Evolutionary conservation across 306 rosid species (phyloP).

Genomic region (Clitoria ternatea): DNA sequence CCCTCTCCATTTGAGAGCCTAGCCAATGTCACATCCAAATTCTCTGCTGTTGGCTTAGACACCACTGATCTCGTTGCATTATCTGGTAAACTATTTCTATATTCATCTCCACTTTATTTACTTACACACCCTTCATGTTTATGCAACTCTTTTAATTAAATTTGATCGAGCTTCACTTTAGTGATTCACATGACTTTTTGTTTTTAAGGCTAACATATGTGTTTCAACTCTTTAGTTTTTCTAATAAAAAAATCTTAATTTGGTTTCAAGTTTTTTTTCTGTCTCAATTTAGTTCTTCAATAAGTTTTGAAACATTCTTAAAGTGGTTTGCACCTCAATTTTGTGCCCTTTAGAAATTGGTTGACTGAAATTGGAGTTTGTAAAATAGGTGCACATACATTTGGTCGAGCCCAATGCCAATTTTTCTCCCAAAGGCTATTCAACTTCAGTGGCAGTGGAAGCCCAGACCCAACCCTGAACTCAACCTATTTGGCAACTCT

Average conservation of each 20-base stretch:
- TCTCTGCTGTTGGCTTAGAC: conserved; percentile 49
- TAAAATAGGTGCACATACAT: conserved; percentile 59
- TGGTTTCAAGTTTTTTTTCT: background rate
- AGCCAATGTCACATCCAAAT: conserved; percentile 47
- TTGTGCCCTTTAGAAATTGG: too few relatives aligned
- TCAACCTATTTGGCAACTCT: conserved; percentile 47
- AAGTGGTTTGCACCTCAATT: too few relatives aligned
- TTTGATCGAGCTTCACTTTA: too few relatives aligned
- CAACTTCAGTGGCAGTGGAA: conserved; percentile 44
- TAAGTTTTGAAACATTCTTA: too few relatives aligned
- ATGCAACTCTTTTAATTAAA: too few relatives aligned
- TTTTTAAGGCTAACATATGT: too few relatives aligned
- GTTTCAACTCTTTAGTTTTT: too few relatives aligned
- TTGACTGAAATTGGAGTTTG: background rate
- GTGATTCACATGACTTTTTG: background rate
- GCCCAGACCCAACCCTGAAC: conserved; percentile 58
- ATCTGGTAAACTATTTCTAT: conserved; percentile 44
- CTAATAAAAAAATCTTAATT: too few relatives aligned
- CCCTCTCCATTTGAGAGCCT: conserved; percentile 57
- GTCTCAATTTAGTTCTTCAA: too few relatives aligned
- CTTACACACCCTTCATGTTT: too few relatives aligned
- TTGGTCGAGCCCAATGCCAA: conserved; percentile 64
- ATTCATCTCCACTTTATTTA: background rate
- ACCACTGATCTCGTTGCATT: conserved; percentile 65
- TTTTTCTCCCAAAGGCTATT: conserved; percentile 43